Evolutionary conservation across 257 asterid species (phyloP).

Genomic region (Solanum chiquidenum): DNA sequence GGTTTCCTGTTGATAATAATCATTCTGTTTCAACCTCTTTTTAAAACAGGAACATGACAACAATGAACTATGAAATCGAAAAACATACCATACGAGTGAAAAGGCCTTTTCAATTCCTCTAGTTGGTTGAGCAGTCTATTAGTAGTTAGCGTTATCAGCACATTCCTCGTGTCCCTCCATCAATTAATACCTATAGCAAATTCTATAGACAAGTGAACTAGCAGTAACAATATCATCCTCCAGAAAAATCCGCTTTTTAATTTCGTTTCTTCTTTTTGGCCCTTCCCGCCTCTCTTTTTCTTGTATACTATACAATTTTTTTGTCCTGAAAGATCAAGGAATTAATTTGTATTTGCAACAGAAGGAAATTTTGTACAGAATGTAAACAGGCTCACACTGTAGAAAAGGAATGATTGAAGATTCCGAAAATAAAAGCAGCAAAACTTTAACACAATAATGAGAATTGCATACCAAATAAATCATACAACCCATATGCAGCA

Average conservation of each 20-base stretch:
- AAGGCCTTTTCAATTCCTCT: constrained; percentile 8
- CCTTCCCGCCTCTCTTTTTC: background rate
- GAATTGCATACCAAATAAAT: constrained; percentile 20
- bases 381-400: constrained; percentile 7
- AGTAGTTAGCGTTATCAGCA: constrained; percentile 13
- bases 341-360: background rate
- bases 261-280: background rate
- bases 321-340: background rate
- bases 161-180: constrained; percentile 6
- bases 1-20: constrained; percentile 18
- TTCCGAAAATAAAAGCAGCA: constrained; percentile 22
- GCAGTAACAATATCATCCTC: background rate
- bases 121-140: constrained; percentile 45
- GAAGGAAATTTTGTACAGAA: background rate
- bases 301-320: background rate
- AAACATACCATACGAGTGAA: constrained; percentile 11
- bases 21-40: constrained; percentile 18
- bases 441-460: constrained; percentile 33
- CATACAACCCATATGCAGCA: constrained; percentile 42
- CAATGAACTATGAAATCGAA: constrained; percentile 8
- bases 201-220: background rate
- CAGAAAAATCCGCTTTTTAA: background rate
- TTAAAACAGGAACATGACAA: constrained; percentile 6
- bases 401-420: constrained; percentile 34
- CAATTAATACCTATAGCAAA: constrained; percentile 7